Evolutionary conservation across 75 land plant genomes (phyloP).

Genomic region (Pseudotsuga menziesii): DNA sequence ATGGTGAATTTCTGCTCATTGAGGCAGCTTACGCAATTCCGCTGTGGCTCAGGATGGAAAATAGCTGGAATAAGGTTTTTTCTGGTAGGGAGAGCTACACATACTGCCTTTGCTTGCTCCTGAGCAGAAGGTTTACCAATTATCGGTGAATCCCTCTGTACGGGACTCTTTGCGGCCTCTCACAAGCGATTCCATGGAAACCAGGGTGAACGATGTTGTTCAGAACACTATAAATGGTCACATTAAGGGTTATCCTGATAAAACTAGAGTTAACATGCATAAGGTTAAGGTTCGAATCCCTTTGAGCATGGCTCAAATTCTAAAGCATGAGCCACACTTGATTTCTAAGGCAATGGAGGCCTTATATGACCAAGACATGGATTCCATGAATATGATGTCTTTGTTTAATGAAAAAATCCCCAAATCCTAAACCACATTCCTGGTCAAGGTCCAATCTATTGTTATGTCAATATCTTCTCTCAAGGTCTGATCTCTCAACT

Average conservation of each 20-base stretch:
- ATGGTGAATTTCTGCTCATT: constrained; percentile 91
- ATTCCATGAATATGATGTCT: too few species aligned
- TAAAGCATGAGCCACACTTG: too few species aligned
- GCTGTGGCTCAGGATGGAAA: constrained; percentile 80
- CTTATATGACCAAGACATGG: too few species aligned
- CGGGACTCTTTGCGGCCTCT: constrained; percentile 27
- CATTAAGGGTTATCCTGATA: constrained; percentile 53
- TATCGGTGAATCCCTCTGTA: constrained; percentile 25
- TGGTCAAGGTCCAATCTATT: too few species aligned
- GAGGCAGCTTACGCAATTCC: constrained; percentile 88
- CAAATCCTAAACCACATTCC: too few species aligned
- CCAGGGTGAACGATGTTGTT: constrained; percentile 45
- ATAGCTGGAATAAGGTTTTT: constrained; percentile 60
- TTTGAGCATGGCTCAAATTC: too few species aligned
- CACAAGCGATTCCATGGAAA: constrained; percentile 12
- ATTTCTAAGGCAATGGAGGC: too few species aligned
- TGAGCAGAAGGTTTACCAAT: constrained; percentile 7
- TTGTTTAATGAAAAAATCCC: too few species aligned
- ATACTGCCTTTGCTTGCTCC: constrained; percentile 37
- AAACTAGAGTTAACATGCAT: too few species aligned
- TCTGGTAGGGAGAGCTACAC: constrained; percentile 48
- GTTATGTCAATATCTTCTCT: too few species aligned
- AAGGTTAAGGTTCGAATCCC: too few species aligned
- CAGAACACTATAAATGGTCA: constrained; percentile 35
- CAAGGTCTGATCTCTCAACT: too few species aligned